These are phyloP conservation scores for Botrytis elliptica DNA, from an alignment of 2,329 filamentous ascomycete species.

Conservation along the genomic window DNA sequence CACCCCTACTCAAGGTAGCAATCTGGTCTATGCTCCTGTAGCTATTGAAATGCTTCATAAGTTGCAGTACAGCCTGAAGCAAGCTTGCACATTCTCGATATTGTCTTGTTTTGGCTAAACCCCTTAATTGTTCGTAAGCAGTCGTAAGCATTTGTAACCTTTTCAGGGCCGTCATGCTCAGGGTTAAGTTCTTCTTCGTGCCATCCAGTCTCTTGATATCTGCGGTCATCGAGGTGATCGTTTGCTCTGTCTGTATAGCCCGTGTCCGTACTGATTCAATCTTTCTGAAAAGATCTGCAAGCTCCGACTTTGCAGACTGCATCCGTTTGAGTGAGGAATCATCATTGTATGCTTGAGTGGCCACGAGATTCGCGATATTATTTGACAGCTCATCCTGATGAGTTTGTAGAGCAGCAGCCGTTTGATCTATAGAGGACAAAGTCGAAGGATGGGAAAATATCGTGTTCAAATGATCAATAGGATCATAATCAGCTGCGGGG, in stretches of 20 bases:
- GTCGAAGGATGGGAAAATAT: slow-evolving; percentile 90
- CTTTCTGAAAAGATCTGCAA: slow-evolving; percentile 86
- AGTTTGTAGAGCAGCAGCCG: slow-evolving; percentile 68
- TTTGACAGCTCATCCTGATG: slow-evolving; percentile 81
- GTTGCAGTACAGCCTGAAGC: slow-evolving; percentile 90
- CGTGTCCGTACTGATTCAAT: slow-evolving; percentile 90
- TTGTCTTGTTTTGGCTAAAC: slow-evolving; percentile 78
- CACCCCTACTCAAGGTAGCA: slow-evolving; percentile 85
- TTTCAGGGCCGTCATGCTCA: slow-evolving; percentile 97
- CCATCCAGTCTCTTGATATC: slow-evolving; percentile 97
- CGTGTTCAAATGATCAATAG: slow-evolving; percentile 86
- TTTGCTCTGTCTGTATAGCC: slow-evolving; percentile 87
- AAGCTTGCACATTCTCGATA: slow-evolving; percentile 94
- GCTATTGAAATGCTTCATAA: slow-evolving; percentile 98
- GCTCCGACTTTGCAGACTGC: slow-evolving; percentile 84
- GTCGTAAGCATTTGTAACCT: slow-evolving; percentile 97
- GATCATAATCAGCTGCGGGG: slow-evolving; percentile 75
- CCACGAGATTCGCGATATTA: slow-evolving; percentile 71
- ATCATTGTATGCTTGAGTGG: slow-evolving; percentile 78
- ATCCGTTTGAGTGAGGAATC: slow-evolving; percentile 88
- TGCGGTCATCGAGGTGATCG: slow-evolving; percentile 97
- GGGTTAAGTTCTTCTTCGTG: slow-evolving; percentile 92
- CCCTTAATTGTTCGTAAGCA: slow-evolving; percentile 93
- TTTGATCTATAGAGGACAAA: slow-evolving; percentile 71
- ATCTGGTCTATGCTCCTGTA: slow-evolving; percentile 98